Percentiles rank a stretch among this genome's conserved stretches.
phyloP scores from a whole-genome alignment of 2,329 filamentous ascomycete genomes.

The Trichoderma atroviride region DNA sequence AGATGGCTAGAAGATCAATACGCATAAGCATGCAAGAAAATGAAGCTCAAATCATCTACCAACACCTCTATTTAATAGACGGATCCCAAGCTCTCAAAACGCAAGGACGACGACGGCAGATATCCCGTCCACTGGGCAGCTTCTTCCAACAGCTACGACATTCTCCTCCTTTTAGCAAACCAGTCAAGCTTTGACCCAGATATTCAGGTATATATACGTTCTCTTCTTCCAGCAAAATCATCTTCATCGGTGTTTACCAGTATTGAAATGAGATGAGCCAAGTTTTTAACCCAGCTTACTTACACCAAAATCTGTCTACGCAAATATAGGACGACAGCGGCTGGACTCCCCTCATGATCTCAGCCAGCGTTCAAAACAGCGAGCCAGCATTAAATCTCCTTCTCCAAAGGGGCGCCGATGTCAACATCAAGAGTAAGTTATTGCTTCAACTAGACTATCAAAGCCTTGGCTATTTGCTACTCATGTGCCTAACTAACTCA shows the following conservation, averaged over 20 bases:
- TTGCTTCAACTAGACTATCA: neutral
- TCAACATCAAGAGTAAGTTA: conserved; percentile 68
- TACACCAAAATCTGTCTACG: neutral
- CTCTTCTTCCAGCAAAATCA: neutral
- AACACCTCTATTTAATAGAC: conserved; percentile 51
- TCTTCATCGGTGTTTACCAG: neutral
- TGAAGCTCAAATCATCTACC: neutral
- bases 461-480: neutral
- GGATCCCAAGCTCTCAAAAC: conserved; percentile 74
- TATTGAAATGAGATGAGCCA: neutral
- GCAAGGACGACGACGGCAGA: conserved; percentile 82
- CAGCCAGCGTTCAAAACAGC: conserved; percentile 71
- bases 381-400: conserved; percentile 70
- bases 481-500: neutral
- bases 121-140: conserved; percentile 93
- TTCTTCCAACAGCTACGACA: conserved; percentile 76
- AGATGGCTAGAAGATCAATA: neutral
- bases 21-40: neutral
- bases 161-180: conserved; percentile 72
- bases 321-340: conserved; percentile 68
- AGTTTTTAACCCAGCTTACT: neutral
- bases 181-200: conserved; percentile 80
- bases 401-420: conserved; percentile 69
- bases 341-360: conserved; percentile 86
- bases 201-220: conserved; percentile 59